Percentiles rank a stretch among this genome's conserved stretches.
These are phyloP conservation scores for Metarhizium anisopliae DNA, from an alignment of 2,329 filamentous ascomycete species.

Conservation along the genomic window DNA sequence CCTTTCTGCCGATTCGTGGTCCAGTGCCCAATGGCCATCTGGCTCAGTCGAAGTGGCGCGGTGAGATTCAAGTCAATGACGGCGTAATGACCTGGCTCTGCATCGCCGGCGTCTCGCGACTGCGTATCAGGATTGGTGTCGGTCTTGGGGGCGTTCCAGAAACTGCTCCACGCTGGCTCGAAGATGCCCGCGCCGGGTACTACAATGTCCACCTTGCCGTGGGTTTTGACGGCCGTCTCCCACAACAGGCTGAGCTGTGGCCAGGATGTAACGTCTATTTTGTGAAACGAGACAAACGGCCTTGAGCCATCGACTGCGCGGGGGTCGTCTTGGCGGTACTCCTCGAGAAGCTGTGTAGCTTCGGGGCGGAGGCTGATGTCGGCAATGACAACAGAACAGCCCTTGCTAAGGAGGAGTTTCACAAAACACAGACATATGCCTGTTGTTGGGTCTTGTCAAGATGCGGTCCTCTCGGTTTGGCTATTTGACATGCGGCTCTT, in stretches of 20 bases:
- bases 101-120: slow-evolving; percentile 18
- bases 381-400: slow-evolving; percentile 36
- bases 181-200: slow-evolving; percentile 28
- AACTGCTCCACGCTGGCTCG: slow-evolving; percentile 26
- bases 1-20: slow-evolving; percentile 19
- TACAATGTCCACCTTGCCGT: slow-evolving; percentile 26
- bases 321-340: slow-evolving; percentile 17
- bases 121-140: slow-evolving; percentile 17
- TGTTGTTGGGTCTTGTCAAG: slow-evolving; percentile 16
- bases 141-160: slow-evolving; percentile 26
- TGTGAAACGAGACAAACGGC: slow-evolving; percentile 23
- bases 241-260: slow-evolving; percentile 22
- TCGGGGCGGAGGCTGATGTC: slow-evolving; percentile 29
- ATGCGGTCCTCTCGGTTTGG: neutral
- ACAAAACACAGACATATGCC: slow-evolving; percentile 37
- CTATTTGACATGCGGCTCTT: neutral
- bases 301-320: slow-evolving; percentile 6
- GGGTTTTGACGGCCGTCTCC: slow-evolving; percentile 16
- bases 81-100: slow-evolving; percentile 22
- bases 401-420: slow-evolving; percentile 27
- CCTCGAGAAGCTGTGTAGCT: slow-evolving; percentile 21
- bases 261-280: slow-evolving; percentile 28
- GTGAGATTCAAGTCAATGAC: slow-evolving; percentile 28
- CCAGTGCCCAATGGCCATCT: slow-evolving; percentile 30
- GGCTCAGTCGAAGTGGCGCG: slow-evolving; percentile 26